Evolutionary conservation across 129 eudicot genomes (phyloP), one percentile per base, ranked within the genome.

Genomic region (Centella asiatica): DNA sequence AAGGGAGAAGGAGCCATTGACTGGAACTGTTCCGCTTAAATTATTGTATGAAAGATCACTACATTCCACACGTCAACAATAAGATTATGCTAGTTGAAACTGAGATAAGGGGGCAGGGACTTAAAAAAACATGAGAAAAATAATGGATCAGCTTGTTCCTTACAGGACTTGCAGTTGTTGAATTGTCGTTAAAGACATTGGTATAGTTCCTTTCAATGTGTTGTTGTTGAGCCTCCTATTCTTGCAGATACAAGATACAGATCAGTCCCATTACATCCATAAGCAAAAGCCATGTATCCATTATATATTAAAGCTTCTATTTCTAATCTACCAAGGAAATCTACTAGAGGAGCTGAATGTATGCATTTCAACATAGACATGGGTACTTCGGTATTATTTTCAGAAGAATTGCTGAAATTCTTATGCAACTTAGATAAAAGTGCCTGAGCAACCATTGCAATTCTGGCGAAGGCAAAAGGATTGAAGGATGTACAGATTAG

Each of bases 31-130:
- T 69, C 96, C 96, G 1, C 44, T 57, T 67, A 88, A 72, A 24
- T 1, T 39, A 66, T 81, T 88, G 75, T 61, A 66, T 65, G 94
- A 85, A 27, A 85, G 86, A 88, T 88, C 96, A 70, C 96, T 88
- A 72, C 44, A 69, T 22, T 27, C 26, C 55, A 57, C 26, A 60
- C 62, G 6, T 22, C 65, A 48, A 71, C 18, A 69, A n/a, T 3
- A 4, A 3, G 6, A 3, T 5, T 36, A 28, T 26, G 56, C 12
- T 2, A 37, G 42, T 37, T 37, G 42, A 37, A 37, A 37, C 12
- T 37, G 42, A 37, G 42, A 7, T 11, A 37, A 37, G 12, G 42
- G 61, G 62, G 27, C 5, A 51, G 20, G 47, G 27, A 52, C 74
- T 68, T 74, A 59, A 60, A 27, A 15, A 34, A 4, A 45, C 15